Percentiles rank a stretch among this genome's conserved stretches.
These are phyloP conservation scores for Musa itinerans DNA, from an alignment of 176 grass and related monocot genomes.

Conservation along the genomic window DNA sequence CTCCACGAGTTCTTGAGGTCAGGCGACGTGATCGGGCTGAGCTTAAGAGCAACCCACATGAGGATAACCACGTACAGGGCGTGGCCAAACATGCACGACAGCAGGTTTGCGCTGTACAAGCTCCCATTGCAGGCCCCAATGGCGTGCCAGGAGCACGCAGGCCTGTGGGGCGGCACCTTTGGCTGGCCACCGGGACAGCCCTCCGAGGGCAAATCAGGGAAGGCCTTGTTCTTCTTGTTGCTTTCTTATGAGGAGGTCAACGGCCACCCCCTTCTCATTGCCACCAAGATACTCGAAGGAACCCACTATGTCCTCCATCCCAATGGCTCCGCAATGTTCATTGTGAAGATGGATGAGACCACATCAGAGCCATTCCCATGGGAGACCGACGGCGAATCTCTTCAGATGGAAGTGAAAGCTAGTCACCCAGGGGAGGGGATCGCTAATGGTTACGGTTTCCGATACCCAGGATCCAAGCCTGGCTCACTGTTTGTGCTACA, in stretches of 20 bases:
- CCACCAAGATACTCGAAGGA: slow-evolving; percentile 84
- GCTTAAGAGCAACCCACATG: slow-evolving; percentile 37
- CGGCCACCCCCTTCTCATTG: slow-evolving; percentile 46
- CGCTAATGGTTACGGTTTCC: slow-evolving; percentile 65
- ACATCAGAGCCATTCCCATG: slow-evolving; percentile 49
- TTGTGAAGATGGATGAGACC: slow-evolving; percentile 32
- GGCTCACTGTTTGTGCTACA: slow-evolving; percentile 61
- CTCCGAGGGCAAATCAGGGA: slow-evolving; percentile 47
- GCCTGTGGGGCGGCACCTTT: slow-evolving; percentile 85
- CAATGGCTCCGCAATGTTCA: slow-evolving; percentile 81
- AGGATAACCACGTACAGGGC: slow-evolving; percentile 43
- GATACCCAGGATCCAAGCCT: slow-evolving; percentile 78
- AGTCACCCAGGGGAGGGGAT: slow-evolving; percentile 53
- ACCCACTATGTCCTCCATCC: slow-evolving; percentile 78
- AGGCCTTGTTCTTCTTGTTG: slow-evolving; percentile 71
- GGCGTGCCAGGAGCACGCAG: slow-evolving; percentile 43
- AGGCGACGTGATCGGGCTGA: slow-evolving; percentile 26
- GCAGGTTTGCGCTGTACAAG: slow-evolving; percentile 72
- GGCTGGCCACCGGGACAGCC: slow-evolving; percentile 60
- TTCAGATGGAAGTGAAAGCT: slow-evolving; percentile 26
- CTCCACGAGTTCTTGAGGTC: slow-evolving; percentile 41
- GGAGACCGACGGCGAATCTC: slow-evolving; percentile 39
- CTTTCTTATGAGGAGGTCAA: slow-evolving; percentile 64
- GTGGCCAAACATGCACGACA: slow-evolving; percentile 85
- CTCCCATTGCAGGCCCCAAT: slow-evolving; percentile 33